phyloP scores from a whole-genome alignment of 768 basidiomycete genomes.

The Pisolithus tinctorius region DNA sequence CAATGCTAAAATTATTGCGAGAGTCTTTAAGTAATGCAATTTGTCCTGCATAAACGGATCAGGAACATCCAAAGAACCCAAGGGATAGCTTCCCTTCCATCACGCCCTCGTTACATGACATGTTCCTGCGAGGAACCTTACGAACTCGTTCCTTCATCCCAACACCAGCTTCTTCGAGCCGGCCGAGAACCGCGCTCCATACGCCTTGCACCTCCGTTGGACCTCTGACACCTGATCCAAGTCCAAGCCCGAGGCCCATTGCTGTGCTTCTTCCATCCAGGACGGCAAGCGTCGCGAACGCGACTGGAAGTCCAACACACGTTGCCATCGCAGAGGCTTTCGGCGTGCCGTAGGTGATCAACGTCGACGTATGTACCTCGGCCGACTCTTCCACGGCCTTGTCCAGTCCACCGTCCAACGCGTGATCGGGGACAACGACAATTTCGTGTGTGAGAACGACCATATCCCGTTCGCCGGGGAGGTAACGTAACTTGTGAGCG shows the following conservation, averaged over 20 bases:
- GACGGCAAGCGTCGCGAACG: constrained; percentile 68
- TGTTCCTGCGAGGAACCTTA: constrained; percentile 30
- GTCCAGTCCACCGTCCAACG: neutral
- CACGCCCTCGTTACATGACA: neutral
- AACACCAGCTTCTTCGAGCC: constrained; percentile 45
- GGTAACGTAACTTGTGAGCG: constrained; percentile 64
- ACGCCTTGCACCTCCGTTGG: constrained; percentile 52
- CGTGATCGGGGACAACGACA: constrained; percentile 33
- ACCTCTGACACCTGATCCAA: constrained; percentile 39
- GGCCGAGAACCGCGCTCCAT: constrained; percentile 54
- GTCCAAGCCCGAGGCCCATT: constrained; percentile 42
- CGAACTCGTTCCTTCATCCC: constrained; percentile 32
- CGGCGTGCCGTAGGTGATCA: constrained; percentile 55
- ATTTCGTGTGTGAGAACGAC: constrained; percentile 85
- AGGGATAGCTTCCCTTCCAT: constrained; percentile 36
- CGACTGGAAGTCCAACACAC: constrained; percentile 84
- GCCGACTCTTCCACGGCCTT: constrained; percentile 18
- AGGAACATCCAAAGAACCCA: constrained; percentile 6
- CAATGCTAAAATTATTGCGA: too few relatives aligned
- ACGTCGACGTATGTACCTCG: constrained; percentile 58
- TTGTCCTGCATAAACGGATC: too few relatives aligned
- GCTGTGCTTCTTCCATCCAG: constrained; percentile 49
- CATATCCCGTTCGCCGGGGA: constrained; percentile 70
- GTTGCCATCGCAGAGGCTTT: constrained; percentile 80
- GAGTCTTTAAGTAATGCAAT: too few relatives aligned